A percentile compares a stretch with the other conserved stretches of the same genome.
Evolutionary conservation across 768 basidiomycete species (phyloP).

Genomic region (Candolleomyces eurysporus): DNA sequence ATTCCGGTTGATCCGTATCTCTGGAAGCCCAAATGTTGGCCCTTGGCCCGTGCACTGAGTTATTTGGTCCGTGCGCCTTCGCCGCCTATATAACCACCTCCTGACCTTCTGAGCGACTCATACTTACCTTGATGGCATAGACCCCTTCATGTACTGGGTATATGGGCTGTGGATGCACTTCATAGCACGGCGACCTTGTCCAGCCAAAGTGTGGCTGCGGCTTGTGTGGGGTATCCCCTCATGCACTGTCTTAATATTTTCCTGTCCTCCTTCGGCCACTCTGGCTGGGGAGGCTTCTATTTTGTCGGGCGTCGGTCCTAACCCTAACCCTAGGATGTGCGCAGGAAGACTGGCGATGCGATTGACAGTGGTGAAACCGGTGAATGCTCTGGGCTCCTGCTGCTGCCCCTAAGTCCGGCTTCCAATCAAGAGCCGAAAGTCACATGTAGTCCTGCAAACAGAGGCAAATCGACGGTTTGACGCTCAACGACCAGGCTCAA

Average conservation of each 20-base stretch:
- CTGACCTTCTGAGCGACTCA: background rate
- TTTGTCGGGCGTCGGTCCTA: constrained; percentile 27
- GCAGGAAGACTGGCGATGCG: too few species aligned
- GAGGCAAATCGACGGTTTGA: too few species aligned
- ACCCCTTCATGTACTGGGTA: too few species aligned
- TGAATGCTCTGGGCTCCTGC: too few species aligned
- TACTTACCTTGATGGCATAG: too few species aligned
- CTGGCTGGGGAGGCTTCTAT: constrained; percentile 45
- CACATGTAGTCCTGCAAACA: too few species aligned
- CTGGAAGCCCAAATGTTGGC: background rate
- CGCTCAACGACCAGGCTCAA: too few species aligned
- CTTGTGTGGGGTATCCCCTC: constrained; percentile 50
- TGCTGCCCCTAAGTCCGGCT: too few species aligned
- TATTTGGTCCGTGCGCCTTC: constrained; percentile 11
- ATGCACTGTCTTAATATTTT: constrained; percentile 36
- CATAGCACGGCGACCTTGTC: constrained; percentile 77
- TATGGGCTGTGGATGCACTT: constrained; percentile 54
- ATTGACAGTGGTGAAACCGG: too few species aligned
- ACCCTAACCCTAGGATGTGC: constrained; percentile 32
- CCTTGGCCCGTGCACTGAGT: background rate
- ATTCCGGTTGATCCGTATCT: too few species aligned
- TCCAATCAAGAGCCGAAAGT: too few species aligned
- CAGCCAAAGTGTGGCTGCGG: constrained; percentile 51
- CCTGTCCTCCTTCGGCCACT: constrained; percentile 60
- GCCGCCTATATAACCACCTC: background rate